Conservation (phyloP, 2,329 filamentous ascomycete species). For the Cercospora citrullina region DNA sequence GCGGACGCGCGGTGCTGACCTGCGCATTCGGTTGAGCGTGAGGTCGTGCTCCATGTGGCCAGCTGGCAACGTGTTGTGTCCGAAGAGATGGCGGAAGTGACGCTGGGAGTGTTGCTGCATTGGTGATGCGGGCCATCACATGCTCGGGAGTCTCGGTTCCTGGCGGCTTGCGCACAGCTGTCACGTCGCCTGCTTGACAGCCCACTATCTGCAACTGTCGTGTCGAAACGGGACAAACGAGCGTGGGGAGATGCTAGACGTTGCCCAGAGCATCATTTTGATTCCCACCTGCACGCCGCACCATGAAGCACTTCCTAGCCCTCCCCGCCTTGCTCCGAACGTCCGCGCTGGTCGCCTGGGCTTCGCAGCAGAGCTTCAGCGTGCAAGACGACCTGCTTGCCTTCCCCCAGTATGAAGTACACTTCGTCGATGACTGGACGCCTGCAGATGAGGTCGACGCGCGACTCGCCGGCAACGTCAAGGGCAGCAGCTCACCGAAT, state of each 20-base stretch:
- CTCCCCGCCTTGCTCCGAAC: slow-evolving; percentile 50
- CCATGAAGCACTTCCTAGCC: slow-evolving; percentile 52
- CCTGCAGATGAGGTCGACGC: slow-evolving; percentile 67
- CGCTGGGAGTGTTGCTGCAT: not conserved
- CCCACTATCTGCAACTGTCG: not conserved
- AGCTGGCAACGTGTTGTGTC: not conserved
- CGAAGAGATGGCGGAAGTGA: not conserved
- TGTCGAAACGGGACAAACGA: not conserved
- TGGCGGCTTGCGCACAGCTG: not conserved
- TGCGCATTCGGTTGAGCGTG: not conserved
- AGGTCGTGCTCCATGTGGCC: not conserved
- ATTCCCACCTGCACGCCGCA: not conserved
- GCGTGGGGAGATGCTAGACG: not conserved
- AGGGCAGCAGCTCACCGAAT: not conserved
- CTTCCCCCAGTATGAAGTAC: slow-evolving; percentile 81
- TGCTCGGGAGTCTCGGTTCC: not conserved
- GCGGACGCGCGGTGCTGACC: not conserved
- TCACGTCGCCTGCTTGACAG: not conserved
- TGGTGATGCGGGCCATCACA: not conserved
- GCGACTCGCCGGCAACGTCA: slow-evolving; percentile 49
- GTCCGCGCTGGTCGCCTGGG: slow-evolving; percentile 46
- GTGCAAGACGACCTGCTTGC: slow-evolving; percentile 86
- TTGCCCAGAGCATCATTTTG: not conserved
- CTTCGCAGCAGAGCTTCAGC: slow-evolving; percentile 67
- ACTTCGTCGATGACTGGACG: slow-evolving; percentile 66